phyloP scores from a whole-genome alignment of 2,329 filamentous ascomycete genomes.

The Huntiella savannae region DNA sequence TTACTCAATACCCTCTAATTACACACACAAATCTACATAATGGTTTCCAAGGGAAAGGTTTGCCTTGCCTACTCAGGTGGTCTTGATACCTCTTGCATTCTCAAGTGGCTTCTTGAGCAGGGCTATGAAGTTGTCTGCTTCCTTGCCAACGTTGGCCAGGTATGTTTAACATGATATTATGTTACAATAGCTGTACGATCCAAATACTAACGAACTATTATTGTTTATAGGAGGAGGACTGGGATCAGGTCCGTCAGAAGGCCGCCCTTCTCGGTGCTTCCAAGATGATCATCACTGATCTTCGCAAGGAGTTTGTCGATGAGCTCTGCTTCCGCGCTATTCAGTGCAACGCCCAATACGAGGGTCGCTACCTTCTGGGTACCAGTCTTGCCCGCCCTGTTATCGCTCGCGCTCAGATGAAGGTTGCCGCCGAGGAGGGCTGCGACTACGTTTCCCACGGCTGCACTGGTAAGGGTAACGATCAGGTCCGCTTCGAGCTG shows the following conservation, averaged over 20 bases:
- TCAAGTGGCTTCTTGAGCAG: constrained; percentile 21
- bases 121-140: constrained; percentile 17
- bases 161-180: constrained; percentile 15
- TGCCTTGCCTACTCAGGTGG: constrained; percentile 15
- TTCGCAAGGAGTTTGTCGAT: constrained; percentile 53
- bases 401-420: constrained; percentile 44
- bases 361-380: constrained; percentile 30
- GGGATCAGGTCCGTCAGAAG: constrained; percentile 25
- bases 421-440: constrained; percentile 19
- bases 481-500: constrained; percentile 22
- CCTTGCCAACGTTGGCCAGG: constrained; percentile 49
- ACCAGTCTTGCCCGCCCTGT: constrained; percentile 43
- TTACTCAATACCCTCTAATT: neutral
- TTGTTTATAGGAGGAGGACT: constrained; percentile 10
- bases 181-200: neutral
- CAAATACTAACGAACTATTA: neutral
- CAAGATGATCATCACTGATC: constrained; percentile 34
- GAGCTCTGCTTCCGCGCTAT: constrained; percentile 59
- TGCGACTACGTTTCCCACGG: constrained; percentile 17
- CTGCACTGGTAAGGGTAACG: constrained; percentile 40
- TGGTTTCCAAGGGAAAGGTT: constrained; percentile 11
- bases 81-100: constrained; percentile 24
- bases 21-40: neutral
- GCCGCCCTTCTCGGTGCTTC: constrained; percentile 17
- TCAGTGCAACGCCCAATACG: constrained; percentile 44